Base-by-base conservation (phyloP, 2,329 filamentous ascomycete species). In the Eurotiales sp. region DNA sequence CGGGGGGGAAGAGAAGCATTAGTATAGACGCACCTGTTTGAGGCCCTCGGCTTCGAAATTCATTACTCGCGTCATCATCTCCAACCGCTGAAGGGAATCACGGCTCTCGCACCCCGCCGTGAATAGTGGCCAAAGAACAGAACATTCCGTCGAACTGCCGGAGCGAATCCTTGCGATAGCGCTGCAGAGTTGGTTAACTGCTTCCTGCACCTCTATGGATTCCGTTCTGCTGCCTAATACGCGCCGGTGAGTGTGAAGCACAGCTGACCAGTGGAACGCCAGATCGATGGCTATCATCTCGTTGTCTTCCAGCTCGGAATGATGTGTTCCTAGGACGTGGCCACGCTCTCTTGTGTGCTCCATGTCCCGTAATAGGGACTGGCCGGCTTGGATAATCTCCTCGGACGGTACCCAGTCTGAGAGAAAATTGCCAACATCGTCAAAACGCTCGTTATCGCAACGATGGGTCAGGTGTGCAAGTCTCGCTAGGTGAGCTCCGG, bases 91-190 rank as follows among this genome's bases (percentile, higher is more conserved):
- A 2, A 68, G 69, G 29, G 73, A 61, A 44, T 83, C 78, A 50
- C 72, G 72, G 1, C 84, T 82, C 65, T 93, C 87, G 58, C 87
- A 91, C 0, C 88, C 89, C 1, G 88, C 88, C 1, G 87, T 88
- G 67, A 93, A 93, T 71, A 93, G 83, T 0, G 89, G 88, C 57
- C 93, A 91, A 34, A 93, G 67, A 15, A 88, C 72, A 61, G 87
- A 89, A 8, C 82, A 84, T 67, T 92, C 88, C 0, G 87, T 87
- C 14, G 83, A 83, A 25, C 84, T 84, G 5, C 86, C 85, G 11
- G 77, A 72, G 11, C 82, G 73, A 44, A 93, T 81, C 32, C 78
- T 79, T 19, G 75, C 74, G 55, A 92, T 72, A 27, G 83, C 79
- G 1, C 73, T 71, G 23, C 88, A 72, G 41, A 92, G 86, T 55